phyloP scores from a whole-genome alignment of 1,284 basidiomycete species.

The Ceratobasidium sp. region DNA sequence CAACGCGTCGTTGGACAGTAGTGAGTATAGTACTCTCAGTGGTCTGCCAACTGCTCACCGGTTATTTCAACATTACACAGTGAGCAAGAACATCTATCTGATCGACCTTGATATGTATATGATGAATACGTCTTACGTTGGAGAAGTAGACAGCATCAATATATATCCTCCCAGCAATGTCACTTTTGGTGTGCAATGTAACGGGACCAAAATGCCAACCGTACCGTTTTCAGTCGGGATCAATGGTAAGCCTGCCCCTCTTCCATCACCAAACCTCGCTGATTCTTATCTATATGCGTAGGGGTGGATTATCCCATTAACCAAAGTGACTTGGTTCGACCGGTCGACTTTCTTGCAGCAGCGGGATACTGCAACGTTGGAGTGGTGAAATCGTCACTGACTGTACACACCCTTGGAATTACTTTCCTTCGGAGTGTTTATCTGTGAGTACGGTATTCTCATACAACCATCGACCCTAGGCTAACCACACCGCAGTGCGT shows the following conservation, averaged over 20 bases:
- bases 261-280: neutral
- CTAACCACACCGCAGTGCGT: constrained; percentile 2
- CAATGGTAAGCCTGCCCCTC: constrained; percentile 6
- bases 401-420: constrained; percentile 12
- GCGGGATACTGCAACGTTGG: constrained; percentile 34
- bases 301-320: constrained; percentile 39
- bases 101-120: constrained; percentile 27
- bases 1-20: constrained; percentile 13
- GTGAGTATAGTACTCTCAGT: neutral
- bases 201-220: constrained; percentile 14
- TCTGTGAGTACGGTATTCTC: constrained; percentile 2
- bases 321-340: constrained; percentile 30
- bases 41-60: too few relatives aligned
- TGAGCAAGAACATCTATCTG: constrained; percentile 43
- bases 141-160: constrained; percentile 27
- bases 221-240: constrained; percentile 39
- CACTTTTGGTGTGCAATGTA: constrained; percentile 38
- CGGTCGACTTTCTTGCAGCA: neutral
- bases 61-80: neutral
- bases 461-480: neutral
- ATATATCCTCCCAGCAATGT: constrained; percentile 31
- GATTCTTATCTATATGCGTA: neutral
- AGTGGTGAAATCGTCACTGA: constrained; percentile 19
- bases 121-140: constrained; percentile 22
- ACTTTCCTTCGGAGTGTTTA: constrained; percentile 43